Evolutionary conservation across 768 basidiomycete species (phyloP).

Genomic region (Tylopilus balloui): DNA sequence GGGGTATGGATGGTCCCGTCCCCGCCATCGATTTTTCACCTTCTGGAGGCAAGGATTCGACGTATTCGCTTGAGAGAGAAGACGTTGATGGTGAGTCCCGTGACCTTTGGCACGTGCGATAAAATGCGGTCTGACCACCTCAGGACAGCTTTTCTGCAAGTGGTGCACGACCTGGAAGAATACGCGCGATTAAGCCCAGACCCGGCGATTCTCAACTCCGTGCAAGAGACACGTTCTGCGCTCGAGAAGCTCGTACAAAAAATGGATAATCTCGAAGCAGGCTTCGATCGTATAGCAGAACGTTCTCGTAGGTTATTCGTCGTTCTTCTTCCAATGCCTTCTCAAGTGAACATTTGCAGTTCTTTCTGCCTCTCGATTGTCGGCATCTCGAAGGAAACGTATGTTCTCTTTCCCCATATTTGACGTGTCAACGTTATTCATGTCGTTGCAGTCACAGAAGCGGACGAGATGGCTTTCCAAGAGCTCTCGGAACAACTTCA

Average conservation of each 20-base stretch:
- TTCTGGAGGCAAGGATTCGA: constrained; percentile 53
- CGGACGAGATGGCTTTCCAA: constrained; percentile 70
- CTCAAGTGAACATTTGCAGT: constrained; percentile 41
- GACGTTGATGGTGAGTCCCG: constrained; percentile 64
- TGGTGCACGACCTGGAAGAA: constrained; percentile 63
- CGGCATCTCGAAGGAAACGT: constrained; percentile 69
- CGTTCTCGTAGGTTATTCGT: constrained; percentile 56
- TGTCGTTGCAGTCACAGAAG: constrained; percentile 52
- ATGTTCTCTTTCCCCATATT: constrained; percentile 29
- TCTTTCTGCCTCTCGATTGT: constrained; percentile 68
- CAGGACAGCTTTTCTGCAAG: constrained; percentile 50
- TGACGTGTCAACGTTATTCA: constrained; percentile 7
- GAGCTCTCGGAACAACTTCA: constrained; percentile 69
- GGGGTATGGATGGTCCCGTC: constrained; percentile 76
- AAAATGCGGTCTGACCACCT: constrained; percentile 3
- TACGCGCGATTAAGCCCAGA: constrained; percentile 46
- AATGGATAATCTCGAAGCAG: constrained; percentile 76
- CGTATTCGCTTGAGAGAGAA: constrained; percentile 62
- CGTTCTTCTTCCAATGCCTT: background rate
- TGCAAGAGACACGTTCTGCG: constrained; percentile 55
- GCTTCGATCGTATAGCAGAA: constrained; percentile 85
- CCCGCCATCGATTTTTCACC: constrained; percentile 79
- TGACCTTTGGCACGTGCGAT: constrained; percentile 29
- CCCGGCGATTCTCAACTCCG: constrained; percentile 45
- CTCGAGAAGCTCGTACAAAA: constrained; percentile 68